Evolutionary conservation across 352 stramenopile genomes (phyloP), one percentile per base, ranked within the genome.

Genomic region (Globisporangium apiculatum): DNA sequence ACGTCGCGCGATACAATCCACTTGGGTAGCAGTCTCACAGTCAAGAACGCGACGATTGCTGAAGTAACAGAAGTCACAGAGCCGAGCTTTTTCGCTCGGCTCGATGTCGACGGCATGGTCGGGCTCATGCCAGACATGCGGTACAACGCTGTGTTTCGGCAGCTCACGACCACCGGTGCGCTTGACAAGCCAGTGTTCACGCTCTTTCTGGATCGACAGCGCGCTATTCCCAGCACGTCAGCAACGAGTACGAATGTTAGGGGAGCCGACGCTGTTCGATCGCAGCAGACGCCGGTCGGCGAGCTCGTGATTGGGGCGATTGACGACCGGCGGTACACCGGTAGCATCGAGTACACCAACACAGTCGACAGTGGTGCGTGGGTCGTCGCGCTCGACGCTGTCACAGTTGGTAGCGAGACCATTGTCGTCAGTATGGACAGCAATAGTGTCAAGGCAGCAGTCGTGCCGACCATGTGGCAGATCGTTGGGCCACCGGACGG

Each of bases 271-370:
- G 24, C 24, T 31, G 24, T 31, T 31, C 24, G 24, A 31, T 31
- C 24, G 24, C 24, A 31, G 24, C 40, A 43, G 11, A 12, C 40
- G 7, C 40, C 40, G 40, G 7, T 43, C 40, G 40, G 40, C 11
- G 40, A 37, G 14, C 24, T 57, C 17, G 36, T 36, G 24, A 49
- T 48, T 11, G 38, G 7, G 38, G 40, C 11, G 40, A 82, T 97
- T 61, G 75, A 95, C 62, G 24, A 31, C 24, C 24, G 24, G 24
- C 24, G 24, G 2, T 31, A 31, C 24, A 3, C 24, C 3, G 24
- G 24, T 31, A 31, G 24, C 24, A 31, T 31, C 24, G 24, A 31
- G 24, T 31, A 31, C 24, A 31, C 2, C 2, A 31, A 31, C 24
- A 31, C 24, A 31, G 24, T 31, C 24, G 24, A 31, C 24, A 31